A percentile compares a stretch with the other conserved stretches of the same genome.
Evolutionary conservation across 768 basidiomycete genomes (phyloP).

Genomic region (Russula abietina): DNA sequence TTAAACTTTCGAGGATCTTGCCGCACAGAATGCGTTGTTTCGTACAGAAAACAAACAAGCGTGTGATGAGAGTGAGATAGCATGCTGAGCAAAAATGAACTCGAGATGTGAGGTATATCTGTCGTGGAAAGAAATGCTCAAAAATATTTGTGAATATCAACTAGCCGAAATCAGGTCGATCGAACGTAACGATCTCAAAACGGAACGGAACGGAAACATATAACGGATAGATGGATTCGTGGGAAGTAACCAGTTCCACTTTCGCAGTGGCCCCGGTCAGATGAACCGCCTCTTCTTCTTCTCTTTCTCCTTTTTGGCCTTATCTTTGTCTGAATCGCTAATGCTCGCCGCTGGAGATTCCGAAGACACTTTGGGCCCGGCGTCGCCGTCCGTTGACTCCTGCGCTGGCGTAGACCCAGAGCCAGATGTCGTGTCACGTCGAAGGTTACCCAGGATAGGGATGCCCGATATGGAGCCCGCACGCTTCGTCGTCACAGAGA

Average conservation of each 20-base stretch:
- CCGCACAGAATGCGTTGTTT: background rate
- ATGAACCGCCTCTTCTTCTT: constrained; percentile 53
- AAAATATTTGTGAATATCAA: constrained; percentile 18
- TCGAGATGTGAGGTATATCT: background rate
- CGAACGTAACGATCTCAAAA: background rate
- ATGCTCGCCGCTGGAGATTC: constrained; percentile 57
- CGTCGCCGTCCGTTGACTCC: constrained; percentile 11
- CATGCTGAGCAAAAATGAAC: background rate
- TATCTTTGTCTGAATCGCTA: constrained; percentile 45
- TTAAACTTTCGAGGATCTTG: constrained; percentile 5
- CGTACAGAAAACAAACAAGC: background rate
- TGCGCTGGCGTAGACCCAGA: constrained; percentile 15
- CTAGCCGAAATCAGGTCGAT: background rate
- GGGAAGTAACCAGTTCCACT: background rate
- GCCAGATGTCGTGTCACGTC: constrained; percentile 43
- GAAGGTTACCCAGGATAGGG: constrained; percentile 44
- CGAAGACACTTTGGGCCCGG: constrained; percentile 12
- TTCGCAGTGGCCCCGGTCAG: constrained; percentile 21
- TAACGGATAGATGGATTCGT: background rate
- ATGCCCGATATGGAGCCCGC: constrained; percentile 42
- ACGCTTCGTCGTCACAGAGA: constrained; percentile 59
- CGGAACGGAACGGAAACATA: background rate
- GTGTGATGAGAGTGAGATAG: background rate
- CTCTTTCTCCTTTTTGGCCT: constrained; percentile 43
- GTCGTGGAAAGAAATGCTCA: background rate